A percentile compares a stretch with the other conserved stretches of the same genome.
These are phyloP conservation scores for Acacia concinna DNA, from an alignment of 331 rosid species.

Conservation along the genomic window DNA sequence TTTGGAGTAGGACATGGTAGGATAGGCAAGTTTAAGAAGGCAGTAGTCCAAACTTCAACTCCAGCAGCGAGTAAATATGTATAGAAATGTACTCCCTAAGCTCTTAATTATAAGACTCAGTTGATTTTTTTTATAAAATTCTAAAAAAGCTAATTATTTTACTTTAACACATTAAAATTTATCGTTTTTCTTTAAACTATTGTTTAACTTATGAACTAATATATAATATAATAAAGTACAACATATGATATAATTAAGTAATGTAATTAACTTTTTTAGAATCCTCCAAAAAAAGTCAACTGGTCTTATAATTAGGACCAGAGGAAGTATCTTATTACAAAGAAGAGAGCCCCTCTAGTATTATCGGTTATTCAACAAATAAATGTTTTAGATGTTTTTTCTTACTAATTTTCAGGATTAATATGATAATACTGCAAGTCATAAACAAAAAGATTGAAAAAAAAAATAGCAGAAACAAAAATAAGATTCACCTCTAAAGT, in stretches of 20 bases:
- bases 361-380: not conserved
- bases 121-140: no score
- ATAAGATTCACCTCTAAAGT: conserved; percentile 65
- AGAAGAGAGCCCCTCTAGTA: conserved; percentile 8
- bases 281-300: no score
- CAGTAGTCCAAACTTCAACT: not conserved
- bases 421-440: not conserved
- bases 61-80: not conserved
- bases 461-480: conserved; percentile 13
- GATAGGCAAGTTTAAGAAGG: not conserved
- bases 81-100: no score
- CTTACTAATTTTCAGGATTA: not conserved
- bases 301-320: no score
- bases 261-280: no score
- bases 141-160: no score
- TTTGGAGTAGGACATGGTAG: not conserved
- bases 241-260: no score
- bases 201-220: no score
- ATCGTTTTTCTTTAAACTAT: no score
- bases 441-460: not conserved
- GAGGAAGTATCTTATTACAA: conserved; percentile 19
- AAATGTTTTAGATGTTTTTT: not conserved
- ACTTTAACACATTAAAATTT: no score
- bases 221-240: no score
- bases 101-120: no score